Conservation (phyloP, 2,329 filamentous ascomycete genomes). For the Alternaria sp. region DNA sequence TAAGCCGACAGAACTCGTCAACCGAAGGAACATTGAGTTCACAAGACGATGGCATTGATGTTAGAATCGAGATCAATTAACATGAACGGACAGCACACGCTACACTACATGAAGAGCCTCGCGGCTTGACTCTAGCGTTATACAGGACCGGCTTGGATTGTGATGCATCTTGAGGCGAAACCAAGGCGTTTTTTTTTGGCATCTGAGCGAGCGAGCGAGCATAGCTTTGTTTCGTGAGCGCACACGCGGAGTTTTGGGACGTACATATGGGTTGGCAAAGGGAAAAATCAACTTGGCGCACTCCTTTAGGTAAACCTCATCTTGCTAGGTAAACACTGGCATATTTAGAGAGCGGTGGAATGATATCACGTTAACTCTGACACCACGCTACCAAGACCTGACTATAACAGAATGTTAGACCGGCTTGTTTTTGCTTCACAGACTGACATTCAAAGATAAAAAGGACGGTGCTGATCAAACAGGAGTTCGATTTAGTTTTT, state of each 20-base stretch:
- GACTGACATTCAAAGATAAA: fast-evolving
- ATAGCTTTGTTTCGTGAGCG: not conserved
- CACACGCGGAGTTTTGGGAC: constrained; percentile 12
- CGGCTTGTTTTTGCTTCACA: not conserved
- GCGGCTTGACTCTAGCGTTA: not conserved
- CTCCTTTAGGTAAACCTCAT: constrained; percentile 5
- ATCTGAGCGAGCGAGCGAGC: constrained; percentile 3
- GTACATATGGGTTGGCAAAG: constrained; percentile 6
- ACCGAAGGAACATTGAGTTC: not conserved
- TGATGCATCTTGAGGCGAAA: constrained; percentile 14
- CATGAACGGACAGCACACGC: not conserved
- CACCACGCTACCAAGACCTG: not conserved
- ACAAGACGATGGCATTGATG: not conserved
- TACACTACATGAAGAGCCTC: constrained; percentile 5
- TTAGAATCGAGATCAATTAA: not conserved
- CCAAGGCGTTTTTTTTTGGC: constrained; percentile 6
- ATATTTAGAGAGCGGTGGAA: not conserved
- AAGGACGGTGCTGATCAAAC: not conserved
- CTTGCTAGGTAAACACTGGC: not conserved
- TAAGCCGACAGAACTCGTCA: constrained; percentile 13
- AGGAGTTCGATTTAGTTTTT: not conserved
- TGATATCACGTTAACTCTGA: not conserved
- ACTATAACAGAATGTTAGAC: too few relatives aligned
- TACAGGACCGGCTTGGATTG: constrained; percentile 3
- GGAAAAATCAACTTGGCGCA: not conserved